Evolutionary conservation across 495 filamentous ascomycete species (phyloP).

Genomic region (Penicillium roqueforti): DNA sequence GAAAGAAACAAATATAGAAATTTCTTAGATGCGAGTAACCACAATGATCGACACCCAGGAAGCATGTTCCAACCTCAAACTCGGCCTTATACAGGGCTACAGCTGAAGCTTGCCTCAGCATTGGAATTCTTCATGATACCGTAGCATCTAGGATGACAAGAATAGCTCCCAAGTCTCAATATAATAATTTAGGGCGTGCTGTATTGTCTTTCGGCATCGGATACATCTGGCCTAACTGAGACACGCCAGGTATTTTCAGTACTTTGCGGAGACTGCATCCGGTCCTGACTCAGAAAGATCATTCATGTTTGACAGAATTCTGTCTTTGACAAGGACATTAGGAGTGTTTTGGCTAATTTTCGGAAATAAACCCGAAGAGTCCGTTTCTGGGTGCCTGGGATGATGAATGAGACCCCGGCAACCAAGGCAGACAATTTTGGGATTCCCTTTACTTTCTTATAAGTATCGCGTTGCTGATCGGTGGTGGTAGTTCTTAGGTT

Average conservation of each 20-base stretch:
- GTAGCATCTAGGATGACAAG: background rate
- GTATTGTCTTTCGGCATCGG: background rate
- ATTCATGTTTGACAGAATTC: background rate
- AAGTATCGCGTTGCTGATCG: constrained; percentile 4
- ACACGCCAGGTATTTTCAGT: background rate
- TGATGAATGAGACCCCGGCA: constrained; percentile 1
- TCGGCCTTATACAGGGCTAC: background rate
- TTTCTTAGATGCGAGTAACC: background rate
- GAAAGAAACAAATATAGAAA: background rate
- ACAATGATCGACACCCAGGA: background rate
- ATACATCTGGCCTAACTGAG: background rate
- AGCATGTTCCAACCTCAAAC: constrained; percentile 18
- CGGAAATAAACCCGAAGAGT: background rate
- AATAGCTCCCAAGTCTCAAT: background rate
- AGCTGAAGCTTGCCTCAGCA: background rate
- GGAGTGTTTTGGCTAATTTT: background rate
- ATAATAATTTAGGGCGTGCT: background rate
- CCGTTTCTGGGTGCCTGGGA: constrained; percentile 14
- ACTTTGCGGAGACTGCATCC: background rate
- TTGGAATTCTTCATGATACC: background rate
- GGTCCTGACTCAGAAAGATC: constrained; percentile 5
- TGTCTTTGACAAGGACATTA: background rate
- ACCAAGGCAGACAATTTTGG: constrained; percentile 12
- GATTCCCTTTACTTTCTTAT: background rate
- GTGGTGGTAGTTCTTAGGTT: no score